These are phyloP conservation scores for Neofusicoccum parvum DNA, from an alignment of 2,329 filamentous ascomycete species.

Conservation along the genomic window DNA sequence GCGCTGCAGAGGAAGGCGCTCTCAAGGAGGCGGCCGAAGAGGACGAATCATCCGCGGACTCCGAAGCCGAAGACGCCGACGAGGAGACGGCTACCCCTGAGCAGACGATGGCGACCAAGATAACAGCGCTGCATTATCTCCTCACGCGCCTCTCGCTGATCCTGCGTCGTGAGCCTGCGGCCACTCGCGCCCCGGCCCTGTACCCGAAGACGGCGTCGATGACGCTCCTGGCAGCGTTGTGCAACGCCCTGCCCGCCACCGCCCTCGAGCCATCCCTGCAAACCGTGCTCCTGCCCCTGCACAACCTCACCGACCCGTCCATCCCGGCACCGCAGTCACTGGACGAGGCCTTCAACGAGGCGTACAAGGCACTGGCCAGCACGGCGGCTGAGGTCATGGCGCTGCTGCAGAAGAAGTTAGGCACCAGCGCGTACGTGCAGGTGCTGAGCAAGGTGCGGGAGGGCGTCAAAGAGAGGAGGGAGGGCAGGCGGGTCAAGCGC, in stretches of 20 bases:
- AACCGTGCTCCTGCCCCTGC: slow-evolving; percentile 67
- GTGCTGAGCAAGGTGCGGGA: slow-evolving; percentile 73
- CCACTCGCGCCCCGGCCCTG: slow-evolving; percentile 63
- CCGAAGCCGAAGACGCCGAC: slow-evolving; percentile 40
- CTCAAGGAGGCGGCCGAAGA: slow-evolving; percentile 48
- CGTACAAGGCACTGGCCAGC: slow-evolving; percentile 70
- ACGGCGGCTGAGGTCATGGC: slow-evolving; percentile 79
- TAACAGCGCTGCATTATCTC: slow-evolving; percentile 69
- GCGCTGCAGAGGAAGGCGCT: slow-evolving; percentile 48
- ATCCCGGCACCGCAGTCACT: slow-evolving; percentile 61
- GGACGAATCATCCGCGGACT: slow-evolving; percentile 43
- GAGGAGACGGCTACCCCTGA: slow-evolving; percentile 27
- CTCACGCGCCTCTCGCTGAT: slow-evolving; percentile 78
- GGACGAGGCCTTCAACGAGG: slow-evolving; percentile 70
- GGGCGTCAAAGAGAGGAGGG: slow-evolving; percentile 69
- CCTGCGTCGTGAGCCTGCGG: slow-evolving; percentile 71
- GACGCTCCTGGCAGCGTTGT: slow-evolving; percentile 71
- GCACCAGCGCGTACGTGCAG: slow-evolving; percentile 76
- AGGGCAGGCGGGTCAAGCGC: slow-evolving; percentile 78
- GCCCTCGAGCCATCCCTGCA: slow-evolving; percentile 66
- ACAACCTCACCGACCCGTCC: slow-evolving; percentile 80
- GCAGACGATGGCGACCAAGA: slow-evolving; percentile 30
- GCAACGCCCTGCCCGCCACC: slow-evolving; percentile 60
- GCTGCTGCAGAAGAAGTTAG: slow-evolving; percentile 80
- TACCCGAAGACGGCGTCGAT: slow-evolving; percentile 76